Evolutionary conservation across 352 stramenopile species (phyloP).

Genomic region (Aphanomyces cochlioides): DNA sequence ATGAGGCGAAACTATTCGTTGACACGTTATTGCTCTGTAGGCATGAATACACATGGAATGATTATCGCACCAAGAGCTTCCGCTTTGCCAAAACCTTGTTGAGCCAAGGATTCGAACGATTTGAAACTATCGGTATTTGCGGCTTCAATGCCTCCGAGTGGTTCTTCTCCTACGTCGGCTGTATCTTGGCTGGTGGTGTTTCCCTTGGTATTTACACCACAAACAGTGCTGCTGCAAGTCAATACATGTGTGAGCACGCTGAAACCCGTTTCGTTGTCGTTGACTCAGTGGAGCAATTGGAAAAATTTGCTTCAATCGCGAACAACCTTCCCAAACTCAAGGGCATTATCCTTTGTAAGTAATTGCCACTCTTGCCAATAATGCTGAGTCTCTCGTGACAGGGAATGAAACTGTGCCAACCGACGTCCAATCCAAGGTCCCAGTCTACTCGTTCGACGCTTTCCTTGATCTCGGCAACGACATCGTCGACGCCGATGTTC

Average conservation of each 20-base stretch:
- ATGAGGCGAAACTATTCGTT: no score
- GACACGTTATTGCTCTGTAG: neutral
- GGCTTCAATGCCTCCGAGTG: constrained; percentile 85
- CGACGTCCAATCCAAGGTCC: constrained; percentile 40
- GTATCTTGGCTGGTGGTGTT: constrained; percentile 73
- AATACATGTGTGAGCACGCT: constrained; percentile 80
- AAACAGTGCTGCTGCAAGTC: constrained; percentile 63
- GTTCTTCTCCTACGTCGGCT: constrained; percentile 74
- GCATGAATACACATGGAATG: constrained; percentile 48
- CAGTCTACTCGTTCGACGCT: constrained; percentile 57
- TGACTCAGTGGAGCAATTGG: constrained; percentile 58
- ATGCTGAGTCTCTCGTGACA: neutral
- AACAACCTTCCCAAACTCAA: constrained; percentile 67
- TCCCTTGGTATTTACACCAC: constrained; percentile 83
- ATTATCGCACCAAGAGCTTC: constrained; percentile 71
- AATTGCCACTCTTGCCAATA: no score
- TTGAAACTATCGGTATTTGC: constrained; percentile 77
- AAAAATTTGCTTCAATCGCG: constrained; percentile 66
- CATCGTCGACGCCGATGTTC: constrained; percentile 36
- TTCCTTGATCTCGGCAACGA: constrained; percentile 52
- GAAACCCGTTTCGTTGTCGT: constrained; percentile 73
- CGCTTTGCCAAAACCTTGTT: constrained; percentile 75
- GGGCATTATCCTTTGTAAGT: constrained; percentile 62
- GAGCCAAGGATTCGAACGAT: constrained; percentile 53
- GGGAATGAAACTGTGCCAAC: constrained; percentile 41